A percentile compares a stretch with the other conserved stretches of the same genome.
These are phyloP conservation scores for Prunus armeniaca DNA, from an alignment of 306 rosid genomes.

Conservation along the genomic window DNA sequence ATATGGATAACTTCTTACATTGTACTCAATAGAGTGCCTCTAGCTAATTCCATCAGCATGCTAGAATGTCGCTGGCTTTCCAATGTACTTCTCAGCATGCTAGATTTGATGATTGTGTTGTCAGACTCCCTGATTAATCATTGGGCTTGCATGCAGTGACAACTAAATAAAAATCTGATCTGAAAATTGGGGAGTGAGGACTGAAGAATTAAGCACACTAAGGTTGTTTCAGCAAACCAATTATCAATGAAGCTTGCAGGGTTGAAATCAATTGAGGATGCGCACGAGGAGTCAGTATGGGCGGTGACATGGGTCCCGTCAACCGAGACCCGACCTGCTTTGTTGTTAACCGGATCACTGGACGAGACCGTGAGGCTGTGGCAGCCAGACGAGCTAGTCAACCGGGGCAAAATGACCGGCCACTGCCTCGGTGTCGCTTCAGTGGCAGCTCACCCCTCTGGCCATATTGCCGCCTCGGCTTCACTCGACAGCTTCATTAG, in stretches of 20 bases:
- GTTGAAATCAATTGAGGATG: conserved; percentile 72
- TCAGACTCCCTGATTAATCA: background rate
- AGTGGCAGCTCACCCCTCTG: conserved; percentile 91
- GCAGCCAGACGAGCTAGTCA: conserved; percentile 77
- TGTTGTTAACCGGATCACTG: conserved; percentile 86
- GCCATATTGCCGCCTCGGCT: conserved; percentile 82
- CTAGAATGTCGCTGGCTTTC: too few species aligned
- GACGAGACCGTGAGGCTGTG: conserved; percentile 93
- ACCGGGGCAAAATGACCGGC: conserved; percentile 73
- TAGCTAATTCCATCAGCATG: background rate
- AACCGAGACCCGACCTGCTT: conserved; percentile 63
- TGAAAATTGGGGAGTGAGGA: background rate
- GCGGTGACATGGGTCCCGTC: conserved; percentile 90
- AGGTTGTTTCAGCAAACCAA: background rate
- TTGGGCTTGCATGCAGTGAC: background rate
- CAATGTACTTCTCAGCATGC: background rate
- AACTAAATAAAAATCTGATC: background rate
- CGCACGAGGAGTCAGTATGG: conserved; percentile 96
- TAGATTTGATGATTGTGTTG: background rate
- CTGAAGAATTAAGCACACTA: background rate
- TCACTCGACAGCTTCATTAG: conserved; percentile 94
- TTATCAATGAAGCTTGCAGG: conserved; percentile 80
- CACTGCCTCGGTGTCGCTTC: conserved; percentile 98
- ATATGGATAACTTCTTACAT: background rate
- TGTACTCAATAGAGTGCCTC: background rate